Evolutionary conservation across 345 rosid species (phyloP).

Genomic region (Corchorus capsularis): DNA sequence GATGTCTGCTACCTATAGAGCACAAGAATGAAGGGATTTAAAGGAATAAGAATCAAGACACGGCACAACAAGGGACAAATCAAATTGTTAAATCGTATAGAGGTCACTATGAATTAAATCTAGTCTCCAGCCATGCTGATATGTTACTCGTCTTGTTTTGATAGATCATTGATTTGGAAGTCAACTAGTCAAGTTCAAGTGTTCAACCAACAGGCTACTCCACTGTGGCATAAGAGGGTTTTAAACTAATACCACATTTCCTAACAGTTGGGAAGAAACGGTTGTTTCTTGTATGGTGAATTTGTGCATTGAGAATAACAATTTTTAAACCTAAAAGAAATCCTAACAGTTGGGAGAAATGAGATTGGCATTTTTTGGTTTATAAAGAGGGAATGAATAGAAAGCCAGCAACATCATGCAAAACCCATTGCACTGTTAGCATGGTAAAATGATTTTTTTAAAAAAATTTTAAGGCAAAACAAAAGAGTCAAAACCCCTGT

Average conservation of each 20-base stretch:
- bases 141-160: background rate
- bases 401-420: background rate
- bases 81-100: background rate
- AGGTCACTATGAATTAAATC: background rate
- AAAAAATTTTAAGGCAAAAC: background rate
- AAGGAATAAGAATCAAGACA: background rate
- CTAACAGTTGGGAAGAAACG: background rate
- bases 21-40: background rate
- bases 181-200: too few relatives aligned
- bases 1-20: conserved; percentile 2
- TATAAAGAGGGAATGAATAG: background rate
- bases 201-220: background rate
- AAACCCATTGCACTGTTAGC: background rate
- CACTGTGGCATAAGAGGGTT: background rate
- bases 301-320: too few relatives aligned
- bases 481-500: background rate
- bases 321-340: too few relatives aligned
- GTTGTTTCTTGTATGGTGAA: too few relatives aligned
- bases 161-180: background rate
- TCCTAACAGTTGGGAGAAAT: background rate
- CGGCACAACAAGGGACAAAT: background rate
- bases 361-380: background rate
- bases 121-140: background rate
- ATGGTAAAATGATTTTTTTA: background rate
- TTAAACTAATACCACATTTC: background rate